Conservation (phyloP, 2,329 filamentous ascomycete species). For the Microdochium bolleyi region DNA sequence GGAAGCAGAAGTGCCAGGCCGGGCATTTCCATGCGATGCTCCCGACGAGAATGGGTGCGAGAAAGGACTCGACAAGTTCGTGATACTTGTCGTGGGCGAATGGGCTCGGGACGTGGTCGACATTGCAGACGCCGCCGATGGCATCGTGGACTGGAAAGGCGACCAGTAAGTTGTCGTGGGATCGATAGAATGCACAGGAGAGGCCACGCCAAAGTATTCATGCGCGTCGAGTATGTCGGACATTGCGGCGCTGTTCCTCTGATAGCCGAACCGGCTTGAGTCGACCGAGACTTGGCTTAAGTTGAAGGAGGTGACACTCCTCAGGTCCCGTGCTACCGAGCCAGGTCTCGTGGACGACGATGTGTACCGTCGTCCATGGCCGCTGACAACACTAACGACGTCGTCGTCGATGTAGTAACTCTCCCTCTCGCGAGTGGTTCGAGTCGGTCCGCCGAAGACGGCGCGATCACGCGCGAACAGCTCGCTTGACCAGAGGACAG, state of each 20-base stretch:
- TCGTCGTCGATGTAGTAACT: constrained; percentile 40
- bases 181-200: constrained; percentile 64
- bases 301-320: constrained; percentile 52
- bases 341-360: constrained; percentile 35
- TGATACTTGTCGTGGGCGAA: constrained; percentile 54
- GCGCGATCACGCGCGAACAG: constrained; percentile 73
- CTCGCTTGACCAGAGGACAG: constrained; percentile 87
- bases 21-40: constrained; percentile 35
- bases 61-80: constrained; percentile 45
- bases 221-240: constrained; percentile 62
- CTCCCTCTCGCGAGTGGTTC: constrained; percentile 33
- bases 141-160: constrained; percentile 64
- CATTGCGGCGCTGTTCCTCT: constrained; percentile 46
- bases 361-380: constrained; percentile 41
- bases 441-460: constrained; percentile 41
- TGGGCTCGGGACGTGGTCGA: constrained; percentile 50
- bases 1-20: constrained; percentile 59
- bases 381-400: constrained; percentile 44
- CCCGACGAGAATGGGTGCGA: constrained; percentile 32
- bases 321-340: constrained; percentile 47
- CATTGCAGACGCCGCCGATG: constrained; percentile 52
- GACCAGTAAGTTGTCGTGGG: constrained; percentile 83
- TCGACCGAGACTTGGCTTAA: constrained; percentile 64
- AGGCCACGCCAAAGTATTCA: constrained; percentile 62
- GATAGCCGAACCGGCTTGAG: constrained; percentile 55